phyloP scores from a whole-genome alignment of 2,329 filamentous ascomycete species.

The Davidsoniella eucalypti region DNA sequence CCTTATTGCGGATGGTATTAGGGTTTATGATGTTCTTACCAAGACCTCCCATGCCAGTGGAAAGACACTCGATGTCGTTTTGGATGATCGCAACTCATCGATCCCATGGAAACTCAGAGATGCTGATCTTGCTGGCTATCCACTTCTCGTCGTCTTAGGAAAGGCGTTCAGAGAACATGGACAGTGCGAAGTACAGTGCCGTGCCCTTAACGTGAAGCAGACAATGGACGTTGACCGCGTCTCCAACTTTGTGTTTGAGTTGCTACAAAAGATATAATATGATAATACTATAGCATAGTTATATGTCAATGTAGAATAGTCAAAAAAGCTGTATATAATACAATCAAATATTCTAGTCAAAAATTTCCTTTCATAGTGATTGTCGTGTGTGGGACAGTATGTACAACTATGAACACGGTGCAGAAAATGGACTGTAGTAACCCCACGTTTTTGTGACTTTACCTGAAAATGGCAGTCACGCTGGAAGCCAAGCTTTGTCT shows the following conservation, averaged over 20 bases:
- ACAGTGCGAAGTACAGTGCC: conserved; percentile 64
- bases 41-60: neutral
- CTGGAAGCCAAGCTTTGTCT: too few species aligned
- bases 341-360: neutral
- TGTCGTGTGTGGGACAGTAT: neutral
- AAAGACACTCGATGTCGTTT: conserved; percentile 40
- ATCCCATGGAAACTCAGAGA: conserved; percentile 80
- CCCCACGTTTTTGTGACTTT: conserved; percentile 4
- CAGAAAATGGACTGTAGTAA: neutral
- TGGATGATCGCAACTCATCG: conserved; percentile 55
- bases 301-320: too few species aligned
- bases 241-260: conserved; percentile 26
- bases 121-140: conserved; percentile 79
- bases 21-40: conserved; percentile 41
- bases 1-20: conserved; percentile 30
- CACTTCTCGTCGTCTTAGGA: conserved; percentile 65
- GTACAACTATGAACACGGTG: neutral
- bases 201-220: conserved; percentile 45
- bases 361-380: neutral
- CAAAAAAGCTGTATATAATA: neutral
- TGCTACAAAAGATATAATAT: conserved; percentile 33
- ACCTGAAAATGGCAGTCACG: neutral
- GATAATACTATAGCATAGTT: too few species aligned
- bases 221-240: conserved; percentile 37
- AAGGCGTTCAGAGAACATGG: conserved; percentile 44